These are phyloP conservation scores for Fusarium bulbicola DNA, from an alignment of 2,329 filamentous ascomycete genomes.

Conservation along the genomic window DNA sequence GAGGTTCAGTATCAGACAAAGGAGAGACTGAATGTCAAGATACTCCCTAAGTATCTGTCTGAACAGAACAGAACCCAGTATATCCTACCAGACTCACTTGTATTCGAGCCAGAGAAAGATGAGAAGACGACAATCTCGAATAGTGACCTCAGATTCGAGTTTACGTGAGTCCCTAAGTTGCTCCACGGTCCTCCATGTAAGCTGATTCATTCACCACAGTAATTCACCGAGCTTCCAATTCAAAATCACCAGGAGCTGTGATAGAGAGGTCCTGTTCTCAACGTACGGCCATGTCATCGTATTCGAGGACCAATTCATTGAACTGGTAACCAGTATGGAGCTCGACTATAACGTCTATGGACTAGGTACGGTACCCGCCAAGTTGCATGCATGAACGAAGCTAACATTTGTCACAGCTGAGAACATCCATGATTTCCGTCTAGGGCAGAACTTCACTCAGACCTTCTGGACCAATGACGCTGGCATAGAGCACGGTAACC, in stretches of 20 bases:
- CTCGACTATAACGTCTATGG: neutral
- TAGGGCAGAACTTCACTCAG: neutral
- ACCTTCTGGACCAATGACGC: slow-evolving; percentile 1
- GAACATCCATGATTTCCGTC: neutral
- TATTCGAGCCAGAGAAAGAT: neutral
- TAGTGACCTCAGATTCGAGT: neutral
- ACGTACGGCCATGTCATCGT: neutral
- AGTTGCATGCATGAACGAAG: no score
- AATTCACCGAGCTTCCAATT: neutral
- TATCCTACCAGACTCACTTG: neutral
- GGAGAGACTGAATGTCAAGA: neutral
- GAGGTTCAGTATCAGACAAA: neutral
- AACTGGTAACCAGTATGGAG: neutral
- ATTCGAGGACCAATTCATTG: neutral
- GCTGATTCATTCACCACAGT: neutral
- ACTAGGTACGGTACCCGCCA: neutral
- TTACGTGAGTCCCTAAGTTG: neutral
- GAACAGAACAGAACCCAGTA: neutral
- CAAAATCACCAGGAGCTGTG: neutral
- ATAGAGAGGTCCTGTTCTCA: neutral
- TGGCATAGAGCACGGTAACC: neutral
- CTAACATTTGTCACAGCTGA: neutral
- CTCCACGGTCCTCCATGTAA: neutral
- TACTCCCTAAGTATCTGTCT: neutral
- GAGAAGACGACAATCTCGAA: neutral